A percentile compares a stretch with the other conserved stretches of the same genome.
These are phyloP conservation scores for Leptographium wingfieldii DNA, from an alignment of 2,329 filamentous ascomycete genomes.

Conservation along the genomic window DNA sequence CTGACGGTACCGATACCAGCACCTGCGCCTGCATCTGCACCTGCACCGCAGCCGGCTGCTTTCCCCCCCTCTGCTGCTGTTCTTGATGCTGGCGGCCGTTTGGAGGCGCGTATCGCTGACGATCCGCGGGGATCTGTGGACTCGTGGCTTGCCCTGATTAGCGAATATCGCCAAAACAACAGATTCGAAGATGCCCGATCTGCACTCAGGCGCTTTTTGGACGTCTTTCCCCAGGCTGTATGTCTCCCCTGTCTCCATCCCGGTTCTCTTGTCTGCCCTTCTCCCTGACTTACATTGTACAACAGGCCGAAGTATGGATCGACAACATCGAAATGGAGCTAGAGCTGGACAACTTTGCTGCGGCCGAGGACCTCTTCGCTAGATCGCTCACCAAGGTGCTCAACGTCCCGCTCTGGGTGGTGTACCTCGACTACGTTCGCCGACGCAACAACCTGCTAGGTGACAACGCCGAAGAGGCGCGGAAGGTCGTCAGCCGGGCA, in stretches of 20 bases:
- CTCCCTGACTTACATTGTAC: neutral
- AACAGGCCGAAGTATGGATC: conserved; percentile 85
- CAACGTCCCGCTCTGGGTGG: conserved; percentile 78
- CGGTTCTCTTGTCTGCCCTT: conserved; percentile 18
- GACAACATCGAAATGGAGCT: conserved; percentile 83
- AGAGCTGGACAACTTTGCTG: conserved; percentile 67
- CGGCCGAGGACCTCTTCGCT: conserved; percentile 73
- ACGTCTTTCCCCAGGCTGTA: conserved; percentile 83
- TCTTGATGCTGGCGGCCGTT: conserved; percentile 61
- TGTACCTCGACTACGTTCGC: conserved; percentile 91
- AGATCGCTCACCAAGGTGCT: conserved; percentile 64
- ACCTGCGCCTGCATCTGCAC: conserved; percentile 5
- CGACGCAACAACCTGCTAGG: conserved; percentile 80
- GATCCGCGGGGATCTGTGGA: conserved; percentile 88
- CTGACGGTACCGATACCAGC: neutral
- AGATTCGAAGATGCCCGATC: conserved; percentile 70
- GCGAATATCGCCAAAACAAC: conserved; percentile 69
- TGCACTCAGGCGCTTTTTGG: conserved; percentile 76
- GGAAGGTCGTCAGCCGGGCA: conserved; percentile 67
- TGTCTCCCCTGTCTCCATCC: conserved; percentile 28
- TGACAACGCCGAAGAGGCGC: conserved; percentile 64
- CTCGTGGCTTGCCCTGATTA: conserved; percentile 80
- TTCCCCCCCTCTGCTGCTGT: conserved; percentile 15
- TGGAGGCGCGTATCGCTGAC: conserved; percentile 85
- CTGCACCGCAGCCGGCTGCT: conserved; percentile 9